A percentile compares a stretch with the other conserved stretches of the same genome.
Evolutionary conservation across 2,329 filamentous ascomycete genomes (phyloP).

Genomic region (Laburnicola sp.): DNA sequence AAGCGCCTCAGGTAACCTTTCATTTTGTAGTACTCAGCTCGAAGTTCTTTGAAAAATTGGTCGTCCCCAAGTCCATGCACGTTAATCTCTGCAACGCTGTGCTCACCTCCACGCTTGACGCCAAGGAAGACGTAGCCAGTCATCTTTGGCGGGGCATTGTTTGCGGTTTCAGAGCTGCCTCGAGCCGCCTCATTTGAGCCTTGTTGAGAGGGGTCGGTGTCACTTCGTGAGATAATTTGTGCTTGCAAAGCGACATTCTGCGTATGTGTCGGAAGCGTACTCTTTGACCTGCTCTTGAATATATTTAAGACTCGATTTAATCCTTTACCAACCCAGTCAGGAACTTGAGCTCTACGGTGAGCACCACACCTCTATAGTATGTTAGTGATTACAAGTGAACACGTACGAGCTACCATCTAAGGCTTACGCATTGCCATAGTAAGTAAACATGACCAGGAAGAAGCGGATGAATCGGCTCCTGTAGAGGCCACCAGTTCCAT

Average conservation of each 20-base stretch:
- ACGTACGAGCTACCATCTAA: not conserved
- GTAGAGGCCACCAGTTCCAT: not conserved
- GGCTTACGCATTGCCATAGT: slow-evolving; percentile 1
- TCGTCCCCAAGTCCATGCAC: not conserved
- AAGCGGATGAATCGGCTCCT: not conserved
- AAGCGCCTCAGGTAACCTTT: not conserved
- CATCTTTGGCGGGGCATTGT: not conserved
- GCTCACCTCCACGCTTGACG: not conserved
- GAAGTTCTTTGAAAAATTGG: not conserved
- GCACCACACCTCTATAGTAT: not conserved
- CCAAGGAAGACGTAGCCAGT: not conserved
- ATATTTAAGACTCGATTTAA: not conserved
- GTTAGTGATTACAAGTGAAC: not conserved
- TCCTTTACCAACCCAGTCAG: not conserved
- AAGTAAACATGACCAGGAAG: not conserved
- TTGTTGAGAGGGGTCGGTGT: not conserved
- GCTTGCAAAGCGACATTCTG: not conserved
- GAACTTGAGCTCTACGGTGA: not conserved
- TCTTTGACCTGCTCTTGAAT: not conserved
- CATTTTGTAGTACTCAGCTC: not conserved
- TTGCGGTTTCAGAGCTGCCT: not conserved
- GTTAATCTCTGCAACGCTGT: not conserved
- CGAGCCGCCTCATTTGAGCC: not conserved
- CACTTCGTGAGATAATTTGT: not conserved
- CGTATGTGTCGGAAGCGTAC: slow-evolving; percentile 1